phyloP scores from a whole-genome alignment of 192 early-diverging fungal genomes.

The Linnemannia exigua region DNA sequence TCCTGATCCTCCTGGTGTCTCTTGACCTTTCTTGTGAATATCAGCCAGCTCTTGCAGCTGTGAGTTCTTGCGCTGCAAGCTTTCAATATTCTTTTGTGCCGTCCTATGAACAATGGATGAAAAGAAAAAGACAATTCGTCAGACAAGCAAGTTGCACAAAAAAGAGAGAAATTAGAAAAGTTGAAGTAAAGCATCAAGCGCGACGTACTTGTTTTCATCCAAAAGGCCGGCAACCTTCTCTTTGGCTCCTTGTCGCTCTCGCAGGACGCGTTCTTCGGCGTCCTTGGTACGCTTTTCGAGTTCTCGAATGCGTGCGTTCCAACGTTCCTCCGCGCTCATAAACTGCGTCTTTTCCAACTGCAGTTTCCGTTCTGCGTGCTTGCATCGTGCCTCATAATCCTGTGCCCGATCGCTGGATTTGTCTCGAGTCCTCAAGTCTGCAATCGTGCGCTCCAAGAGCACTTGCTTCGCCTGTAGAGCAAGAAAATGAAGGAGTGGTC shows the following conservation, averaged over 20 bases:
- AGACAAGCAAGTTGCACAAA: neutral
- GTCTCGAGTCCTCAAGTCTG: conserved; percentile 27
- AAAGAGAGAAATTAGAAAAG: neutral
- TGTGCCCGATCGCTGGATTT: conserved; percentile 27
- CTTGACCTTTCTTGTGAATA: conserved; percentile 15
- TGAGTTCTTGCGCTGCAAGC: conserved; percentile 41
- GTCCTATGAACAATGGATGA: conserved; percentile 9
- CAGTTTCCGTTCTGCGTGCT: conserved; percentile 42
- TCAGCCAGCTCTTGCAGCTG: conserved; percentile 53
- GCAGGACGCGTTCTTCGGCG: conserved; percentile 52
- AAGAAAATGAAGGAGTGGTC: neutral
- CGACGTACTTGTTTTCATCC: conserved; percentile 52
- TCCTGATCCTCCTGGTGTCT: neutral
- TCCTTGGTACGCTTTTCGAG: conserved; percentile 48
- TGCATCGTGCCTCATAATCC: conserved; percentile 50
- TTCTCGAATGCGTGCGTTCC: conserved; percentile 51
- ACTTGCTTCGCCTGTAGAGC: conserved; percentile 27
- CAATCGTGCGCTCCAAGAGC: conserved; percentile 18
- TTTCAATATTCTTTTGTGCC: conserved; percentile 52
- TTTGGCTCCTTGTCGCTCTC: conserved; percentile 59
- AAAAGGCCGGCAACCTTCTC: conserved; percentile 54
- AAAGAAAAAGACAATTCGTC: neutral
- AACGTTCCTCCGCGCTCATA: conserved; percentile 51
- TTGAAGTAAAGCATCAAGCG: neutral
- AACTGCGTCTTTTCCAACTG: conserved; percentile 42